Percentiles rank a stretch among this genome's conserved stretches.
phyloP scores from a whole-genome alignment of 441 rosid species.

The Hura crepitans region DNA sequence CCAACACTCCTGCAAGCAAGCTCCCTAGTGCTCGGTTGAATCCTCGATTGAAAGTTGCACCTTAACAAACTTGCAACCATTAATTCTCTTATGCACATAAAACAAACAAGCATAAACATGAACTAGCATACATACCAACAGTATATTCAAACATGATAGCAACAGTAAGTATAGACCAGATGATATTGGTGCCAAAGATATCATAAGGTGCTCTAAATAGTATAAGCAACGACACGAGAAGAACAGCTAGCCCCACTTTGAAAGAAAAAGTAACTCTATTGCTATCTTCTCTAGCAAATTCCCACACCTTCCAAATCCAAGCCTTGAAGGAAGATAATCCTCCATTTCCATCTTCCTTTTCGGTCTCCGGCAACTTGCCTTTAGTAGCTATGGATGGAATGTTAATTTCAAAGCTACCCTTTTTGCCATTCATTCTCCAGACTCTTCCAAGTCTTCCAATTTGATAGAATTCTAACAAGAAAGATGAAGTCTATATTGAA shows the following conservation, averaged over 20 bases:
- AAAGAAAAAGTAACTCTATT: conserved; percentile 49
- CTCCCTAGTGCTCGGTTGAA: conserved; percentile 67
- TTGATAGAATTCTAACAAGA: not conserved
- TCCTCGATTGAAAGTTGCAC: conserved; percentile 64
- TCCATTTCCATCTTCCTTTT: conserved; percentile 16
- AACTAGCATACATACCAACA: conserved; percentile 38
- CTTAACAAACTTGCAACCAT: conserved; percentile 21
- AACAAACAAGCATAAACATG: not conserved
- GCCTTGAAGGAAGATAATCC: conserved; percentile 23
- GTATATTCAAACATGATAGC: conserved; percentile 71
- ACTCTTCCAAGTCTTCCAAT: conserved; percentile 19
- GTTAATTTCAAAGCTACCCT: conserved; percentile 39
- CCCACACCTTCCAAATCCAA: conserved; percentile 45
- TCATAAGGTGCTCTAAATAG: conserved; percentile 54
- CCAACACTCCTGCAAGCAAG: conserved; percentile 59
- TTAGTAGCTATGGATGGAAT: conserved; percentile 33
- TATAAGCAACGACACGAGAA: conserved; percentile 58
- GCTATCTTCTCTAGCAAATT: conserved; percentile 49
- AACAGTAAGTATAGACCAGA: conserved; percentile 72
- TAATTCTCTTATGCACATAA: too few species aligned
- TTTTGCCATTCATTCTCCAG: conserved; percentile 61
- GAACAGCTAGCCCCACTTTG: conserved; percentile 64
- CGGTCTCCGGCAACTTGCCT: conserved; percentile 23
- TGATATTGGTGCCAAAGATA: conserved; percentile 53
- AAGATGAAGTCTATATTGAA: too few species aligned